A percentile compares a stretch with the other conserved stretches of the same genome.
Evolutionary conservation across 768 basidiomycete genomes (phyloP).

Genomic region (Dioszegia aurantiaca): DNA sequence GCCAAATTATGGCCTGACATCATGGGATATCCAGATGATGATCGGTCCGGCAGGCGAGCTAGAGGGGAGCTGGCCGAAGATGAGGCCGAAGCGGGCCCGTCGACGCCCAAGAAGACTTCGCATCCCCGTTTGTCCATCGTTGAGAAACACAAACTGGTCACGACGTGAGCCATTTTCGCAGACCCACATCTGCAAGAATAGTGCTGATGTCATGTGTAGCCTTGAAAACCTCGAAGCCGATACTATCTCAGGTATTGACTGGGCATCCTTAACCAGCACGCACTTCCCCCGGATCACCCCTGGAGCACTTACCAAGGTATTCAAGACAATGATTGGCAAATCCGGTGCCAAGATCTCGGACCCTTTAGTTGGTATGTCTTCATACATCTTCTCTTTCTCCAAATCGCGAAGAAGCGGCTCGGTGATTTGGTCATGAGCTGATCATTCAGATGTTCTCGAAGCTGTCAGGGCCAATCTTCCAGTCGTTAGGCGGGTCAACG

Average conservation of each 20-base stretch:
- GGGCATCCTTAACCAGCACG: background rate
- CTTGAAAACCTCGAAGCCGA: background rate
- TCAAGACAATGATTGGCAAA: slow-evolving; percentile 5
- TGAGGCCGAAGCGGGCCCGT: background rate
- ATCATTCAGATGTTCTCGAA: no score
- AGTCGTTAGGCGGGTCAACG: no score
- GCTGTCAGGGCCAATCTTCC: no score
- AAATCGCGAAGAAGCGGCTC: no score
- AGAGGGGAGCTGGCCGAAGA: background rate
- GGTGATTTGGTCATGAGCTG: no score
- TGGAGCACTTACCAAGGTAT: background rate
- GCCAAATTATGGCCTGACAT: background rate
- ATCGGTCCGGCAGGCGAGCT: background rate
- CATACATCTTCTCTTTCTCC: background rate
- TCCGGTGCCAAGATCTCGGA: background rate
- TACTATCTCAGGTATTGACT: background rate
- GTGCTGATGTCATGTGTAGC: slow-evolving; percentile 4
- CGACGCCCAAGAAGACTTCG: background rate
- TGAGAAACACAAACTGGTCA: background rate
- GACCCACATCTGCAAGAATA: background rate
- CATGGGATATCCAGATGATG: no score
- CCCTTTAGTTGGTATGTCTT: slow-evolving; percentile 3
- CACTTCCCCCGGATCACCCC: background rate
- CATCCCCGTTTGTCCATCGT: no score
- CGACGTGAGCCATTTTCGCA: no score